Percentiles rank a stretch among this genome's conserved stretches.
phyloP scores from a whole-genome alignment of 345 rosid species.

The Sonneratia alba region DNA sequence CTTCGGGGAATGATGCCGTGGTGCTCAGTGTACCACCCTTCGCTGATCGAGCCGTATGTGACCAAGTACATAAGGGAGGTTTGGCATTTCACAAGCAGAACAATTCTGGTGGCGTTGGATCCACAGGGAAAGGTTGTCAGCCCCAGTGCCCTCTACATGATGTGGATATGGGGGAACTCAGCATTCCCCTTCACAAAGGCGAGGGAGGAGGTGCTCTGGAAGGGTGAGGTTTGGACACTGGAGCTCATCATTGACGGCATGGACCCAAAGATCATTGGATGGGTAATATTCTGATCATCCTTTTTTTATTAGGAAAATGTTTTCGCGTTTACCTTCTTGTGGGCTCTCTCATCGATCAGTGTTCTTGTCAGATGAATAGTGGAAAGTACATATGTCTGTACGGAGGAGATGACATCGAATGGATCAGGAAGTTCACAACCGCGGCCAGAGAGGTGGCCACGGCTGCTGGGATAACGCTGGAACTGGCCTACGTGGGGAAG shows the following conservation, averaged over 20 bases:
- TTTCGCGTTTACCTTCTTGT: too few relatives aligned
- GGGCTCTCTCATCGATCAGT: background rate
- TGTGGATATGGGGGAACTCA: constrained; percentile 22
- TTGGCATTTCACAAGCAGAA: constrained; percentile 19
- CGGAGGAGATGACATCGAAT: constrained; percentile 27
- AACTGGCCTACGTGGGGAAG: constrained; percentile 28
- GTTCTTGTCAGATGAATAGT: constrained; percentile 10
- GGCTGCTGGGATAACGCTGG: constrained; percentile 13
- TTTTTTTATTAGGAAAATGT: too few relatives aligned
- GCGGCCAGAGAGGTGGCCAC: constrained; percentile 10
- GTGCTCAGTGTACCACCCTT: constrained; percentile 24
- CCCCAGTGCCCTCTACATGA: constrained; percentile 23
- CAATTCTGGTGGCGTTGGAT: constrained; percentile 24
- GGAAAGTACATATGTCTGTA: constrained; percentile 21
- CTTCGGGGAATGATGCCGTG: constrained; percentile 22
- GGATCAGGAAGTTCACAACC: constrained; percentile 25
- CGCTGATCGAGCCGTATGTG: constrained; percentile 19
- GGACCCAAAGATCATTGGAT: constrained; percentile 13
- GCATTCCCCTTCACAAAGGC: constrained; percentile 22
- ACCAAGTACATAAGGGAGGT: constrained; percentile 24
- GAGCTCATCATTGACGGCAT: constrained; percentile 22
- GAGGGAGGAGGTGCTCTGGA: constrained; percentile 23
- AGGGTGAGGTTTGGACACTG: constrained; percentile 19
- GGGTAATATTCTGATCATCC: constrained; percentile 15
- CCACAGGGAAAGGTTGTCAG: constrained; percentile 18